Evolutionary conservation across 192 early-diverging fungal genomes (phyloP).

Genomic region (Backusella liffmaniae): DNA sequence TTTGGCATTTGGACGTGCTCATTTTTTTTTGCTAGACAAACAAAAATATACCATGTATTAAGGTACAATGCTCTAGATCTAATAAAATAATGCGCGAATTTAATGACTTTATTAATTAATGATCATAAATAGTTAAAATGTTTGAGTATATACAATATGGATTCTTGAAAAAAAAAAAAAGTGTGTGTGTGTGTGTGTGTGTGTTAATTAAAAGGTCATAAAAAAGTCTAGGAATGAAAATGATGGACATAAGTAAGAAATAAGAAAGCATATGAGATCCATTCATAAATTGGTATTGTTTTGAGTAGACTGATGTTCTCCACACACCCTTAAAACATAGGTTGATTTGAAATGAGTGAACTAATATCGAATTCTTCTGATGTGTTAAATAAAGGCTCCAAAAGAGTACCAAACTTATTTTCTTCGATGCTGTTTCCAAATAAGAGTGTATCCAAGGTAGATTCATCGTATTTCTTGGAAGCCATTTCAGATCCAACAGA

Average conservation of each 20-base stretch:
- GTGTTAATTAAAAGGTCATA: not conserved
- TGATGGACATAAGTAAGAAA: not conserved
- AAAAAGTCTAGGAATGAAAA: not conserved
- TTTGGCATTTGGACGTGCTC: not conserved
- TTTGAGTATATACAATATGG: not conserved
- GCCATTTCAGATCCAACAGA: not conserved
- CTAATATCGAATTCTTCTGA: constrained; percentile 4
- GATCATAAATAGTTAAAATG: constrained; percentile 1
- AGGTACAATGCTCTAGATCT: not conserved
- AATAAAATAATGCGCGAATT: not conserved
- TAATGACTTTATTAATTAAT: not conserved
- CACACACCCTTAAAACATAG: not conserved
- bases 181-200: not conserved
- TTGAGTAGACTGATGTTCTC: not conserved
- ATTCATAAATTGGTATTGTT: not conserved
- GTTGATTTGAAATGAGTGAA: not conserved
- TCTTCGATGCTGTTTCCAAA: not conserved
- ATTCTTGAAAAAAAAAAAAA: not conserved
- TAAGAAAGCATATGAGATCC: not conserved
- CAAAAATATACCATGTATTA: not conserved
- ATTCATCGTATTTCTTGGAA: not conserved
- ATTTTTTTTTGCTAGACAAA: not conserved
- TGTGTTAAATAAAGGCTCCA: not conserved
- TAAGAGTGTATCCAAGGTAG: not conserved
- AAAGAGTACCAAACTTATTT: not conserved